phyloP scores from a whole-genome alignment of 2,329 filamentous ascomycete species.

The Apiospora hydei region DNA sequence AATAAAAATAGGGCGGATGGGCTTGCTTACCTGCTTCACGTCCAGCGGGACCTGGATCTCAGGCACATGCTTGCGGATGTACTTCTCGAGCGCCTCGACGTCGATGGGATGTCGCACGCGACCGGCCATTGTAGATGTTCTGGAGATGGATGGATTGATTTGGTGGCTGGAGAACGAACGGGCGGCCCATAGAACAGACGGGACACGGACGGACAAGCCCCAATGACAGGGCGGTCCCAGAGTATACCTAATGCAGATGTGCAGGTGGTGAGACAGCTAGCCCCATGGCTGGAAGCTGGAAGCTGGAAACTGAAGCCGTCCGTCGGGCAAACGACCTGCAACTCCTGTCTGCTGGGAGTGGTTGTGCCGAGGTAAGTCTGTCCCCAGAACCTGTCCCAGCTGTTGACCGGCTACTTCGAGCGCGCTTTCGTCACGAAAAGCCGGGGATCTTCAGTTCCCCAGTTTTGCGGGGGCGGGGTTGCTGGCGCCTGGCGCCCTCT shows the following conservation, averaged over 20 bases:
- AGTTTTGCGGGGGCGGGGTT: slow-evolving; percentile 11
- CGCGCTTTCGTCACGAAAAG: not conserved
- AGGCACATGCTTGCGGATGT: slow-evolving; percentile 80
- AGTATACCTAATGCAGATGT: not conserved
- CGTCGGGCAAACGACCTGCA: not conserved
- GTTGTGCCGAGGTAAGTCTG: slow-evolving; percentile 13
- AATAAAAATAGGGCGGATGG: not conserved
- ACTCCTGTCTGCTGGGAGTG: not conserved
- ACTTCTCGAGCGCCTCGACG: slow-evolving; percentile 77
- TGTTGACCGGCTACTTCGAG: not conserved
- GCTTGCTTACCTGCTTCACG: slow-evolving; percentile 78
- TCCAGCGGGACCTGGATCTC: slow-evolving; percentile 83
- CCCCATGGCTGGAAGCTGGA: not conserved
- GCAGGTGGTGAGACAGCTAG: not conserved
- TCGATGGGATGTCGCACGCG: slow-evolving; percentile 91
- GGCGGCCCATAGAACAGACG: not conserved
- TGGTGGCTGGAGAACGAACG: not conserved
- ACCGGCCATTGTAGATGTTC: slow-evolving; percentile 72
- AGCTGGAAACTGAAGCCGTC: not conserved
- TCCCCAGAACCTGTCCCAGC: not conserved
- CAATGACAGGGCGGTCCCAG: not conserved
- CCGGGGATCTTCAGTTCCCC: slow-evolving; percentile 7
- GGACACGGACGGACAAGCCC: not conserved
- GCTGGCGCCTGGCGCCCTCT: not conserved
- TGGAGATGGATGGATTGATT: not conserved